Conservation (phyloP, 2,329 filamentous ascomycete species). For the Lasiodiplodia hormozganensis region DNA sequence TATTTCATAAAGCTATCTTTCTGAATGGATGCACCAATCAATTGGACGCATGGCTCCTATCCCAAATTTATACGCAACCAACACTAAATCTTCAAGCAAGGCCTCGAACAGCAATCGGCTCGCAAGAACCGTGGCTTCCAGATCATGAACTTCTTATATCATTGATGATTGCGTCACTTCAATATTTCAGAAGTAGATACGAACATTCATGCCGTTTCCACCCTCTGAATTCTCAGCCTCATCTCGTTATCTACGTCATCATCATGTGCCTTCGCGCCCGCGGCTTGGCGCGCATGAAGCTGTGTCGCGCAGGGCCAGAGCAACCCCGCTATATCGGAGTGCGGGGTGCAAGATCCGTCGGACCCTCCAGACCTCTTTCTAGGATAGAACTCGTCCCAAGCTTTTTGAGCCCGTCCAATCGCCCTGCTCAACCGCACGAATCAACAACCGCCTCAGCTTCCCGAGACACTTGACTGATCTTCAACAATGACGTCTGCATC, state of each 20-base stretch:
- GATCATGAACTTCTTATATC: too few species aligned
- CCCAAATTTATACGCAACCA: too few species aligned
- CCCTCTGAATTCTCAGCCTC: not conserved
- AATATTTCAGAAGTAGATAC: not conserved
- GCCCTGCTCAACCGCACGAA: not conserved
- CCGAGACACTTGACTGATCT: not conserved
- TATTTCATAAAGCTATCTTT: not conserved
- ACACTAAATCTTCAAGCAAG: too few species aligned
- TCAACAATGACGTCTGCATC: conserved; percentile 5
- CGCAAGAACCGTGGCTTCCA: too few species aligned
- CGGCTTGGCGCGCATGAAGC: not conserved
- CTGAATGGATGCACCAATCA: too few species aligned
- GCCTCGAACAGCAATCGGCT: too few species aligned
- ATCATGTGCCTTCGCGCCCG: conserved; percentile 2
- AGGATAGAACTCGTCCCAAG: not conserved
- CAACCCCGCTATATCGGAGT: not conserved
- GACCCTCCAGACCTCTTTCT: not conserved
- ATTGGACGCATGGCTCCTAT: too few species aligned
- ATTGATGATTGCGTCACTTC: too few species aligned
- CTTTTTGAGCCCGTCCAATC: not conserved
- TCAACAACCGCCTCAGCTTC: not conserved
- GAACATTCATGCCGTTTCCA: not conserved
- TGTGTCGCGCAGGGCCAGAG: not conserved
- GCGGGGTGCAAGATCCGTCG: not conserved
- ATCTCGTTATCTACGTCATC: not conserved